Percentiles rank a stretch among this genome's conserved stretches.
Evolutionary conservation across 306 rosid genomes (phyloP).

Genomic region (Mucuna pruriens): DNA sequence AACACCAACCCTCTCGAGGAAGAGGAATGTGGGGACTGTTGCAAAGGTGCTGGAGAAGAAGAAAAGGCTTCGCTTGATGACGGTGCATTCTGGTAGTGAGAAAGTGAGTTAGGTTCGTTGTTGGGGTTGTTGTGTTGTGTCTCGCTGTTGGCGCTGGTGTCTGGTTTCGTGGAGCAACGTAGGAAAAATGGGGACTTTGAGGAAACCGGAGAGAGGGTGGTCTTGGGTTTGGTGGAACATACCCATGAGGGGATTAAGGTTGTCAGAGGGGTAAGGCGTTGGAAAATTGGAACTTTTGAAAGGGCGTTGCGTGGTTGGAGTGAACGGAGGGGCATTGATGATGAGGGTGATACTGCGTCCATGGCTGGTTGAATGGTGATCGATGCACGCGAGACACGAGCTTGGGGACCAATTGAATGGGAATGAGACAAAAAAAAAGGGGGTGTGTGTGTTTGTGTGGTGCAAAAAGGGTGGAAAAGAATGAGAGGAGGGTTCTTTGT

Average conservation of each 20-base stretch:
- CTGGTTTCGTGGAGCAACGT: constrained; percentile 72
- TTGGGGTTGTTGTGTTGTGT: constrained; percentile 44
- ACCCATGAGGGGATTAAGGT: constrained; percentile 46
- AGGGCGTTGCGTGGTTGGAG: constrained; percentile 36
- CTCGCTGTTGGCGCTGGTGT: constrained; percentile 52
- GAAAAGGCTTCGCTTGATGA: constrained; percentile 36
- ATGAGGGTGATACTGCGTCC: constrained; percentile 47
- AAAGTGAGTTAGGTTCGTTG: constrained; percentile 38
- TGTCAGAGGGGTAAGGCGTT: constrained; percentile 38
- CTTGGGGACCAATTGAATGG: constrained; percentile 23
- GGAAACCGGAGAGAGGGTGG: constrained; percentile 20
- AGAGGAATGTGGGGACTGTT: constrained; percentile 3
- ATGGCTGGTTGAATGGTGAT: constrained; percentile 40
- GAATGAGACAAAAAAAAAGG: constrained; percentile 33
- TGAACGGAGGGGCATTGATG: constrained; percentile 53
- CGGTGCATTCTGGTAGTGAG: constrained; percentile 34
- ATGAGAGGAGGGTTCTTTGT: neutral
- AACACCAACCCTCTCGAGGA: constrained; percentile 67
- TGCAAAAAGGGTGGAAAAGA: constrained; percentile 25
- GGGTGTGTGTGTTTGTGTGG: constrained; percentile 33
- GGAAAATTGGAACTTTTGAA: constrained; percentile 45
- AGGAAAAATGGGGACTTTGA: constrained; percentile 44
- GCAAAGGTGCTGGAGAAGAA: constrained; percentile 35
- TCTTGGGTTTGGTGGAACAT: constrained; percentile 45
- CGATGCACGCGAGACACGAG: neutral